Evolutionary conservation across 2,329 filamentous ascomycete species (phyloP).

Genomic region (Diaporthe eres): DNA sequence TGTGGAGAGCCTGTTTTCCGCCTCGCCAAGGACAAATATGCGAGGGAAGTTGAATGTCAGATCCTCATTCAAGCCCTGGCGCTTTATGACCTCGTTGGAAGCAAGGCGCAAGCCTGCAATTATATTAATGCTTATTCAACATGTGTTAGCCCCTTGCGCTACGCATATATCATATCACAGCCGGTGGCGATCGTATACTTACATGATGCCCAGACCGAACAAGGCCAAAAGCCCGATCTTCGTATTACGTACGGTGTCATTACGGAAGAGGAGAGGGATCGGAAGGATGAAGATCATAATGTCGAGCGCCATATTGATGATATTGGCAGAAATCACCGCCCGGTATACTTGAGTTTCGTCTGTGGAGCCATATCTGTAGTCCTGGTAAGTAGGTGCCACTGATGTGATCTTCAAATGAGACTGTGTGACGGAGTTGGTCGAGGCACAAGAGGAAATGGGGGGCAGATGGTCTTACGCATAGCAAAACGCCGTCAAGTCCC

Average conservation of each 20-base stretch:
- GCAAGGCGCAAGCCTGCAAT: constrained; percentile 51
- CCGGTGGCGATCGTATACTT: constrained; percentile 32
- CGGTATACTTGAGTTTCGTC: constrained; percentile 45
- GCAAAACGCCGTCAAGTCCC: not conserved
- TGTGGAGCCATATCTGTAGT: constrained; percentile 50
- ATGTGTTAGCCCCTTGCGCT: not conserved
- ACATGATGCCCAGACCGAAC: constrained; percentile 51
- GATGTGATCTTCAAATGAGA: not conserved
- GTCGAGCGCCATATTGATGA: constrained; percentile 50
- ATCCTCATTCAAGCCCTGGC: constrained; percentile 50
- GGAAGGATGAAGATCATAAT: constrained; percentile 51
- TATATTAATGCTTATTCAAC: constrained; percentile 46
- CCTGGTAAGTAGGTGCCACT: not conserved
- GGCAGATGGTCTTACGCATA: not conserved
- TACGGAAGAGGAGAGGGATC: constrained; percentile 49
- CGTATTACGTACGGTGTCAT: constrained; percentile 47
- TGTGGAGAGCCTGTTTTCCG: constrained; percentile 49
- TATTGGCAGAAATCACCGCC: constrained; percentile 48
- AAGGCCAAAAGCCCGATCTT: constrained; percentile 49
- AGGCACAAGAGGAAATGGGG: too few species aligned
- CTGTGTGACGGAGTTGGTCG: too few species aligned
- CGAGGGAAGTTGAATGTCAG: constrained; percentile 50
- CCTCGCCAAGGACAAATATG: constrained; percentile 50
- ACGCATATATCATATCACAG: not conserved
- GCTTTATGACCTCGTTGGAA: constrained; percentile 48